These are phyloP conservation scores for Heliamphora pulchella DNA, from an alignment of 179 eudicot genomes.

Conservation along the genomic window DNA sequence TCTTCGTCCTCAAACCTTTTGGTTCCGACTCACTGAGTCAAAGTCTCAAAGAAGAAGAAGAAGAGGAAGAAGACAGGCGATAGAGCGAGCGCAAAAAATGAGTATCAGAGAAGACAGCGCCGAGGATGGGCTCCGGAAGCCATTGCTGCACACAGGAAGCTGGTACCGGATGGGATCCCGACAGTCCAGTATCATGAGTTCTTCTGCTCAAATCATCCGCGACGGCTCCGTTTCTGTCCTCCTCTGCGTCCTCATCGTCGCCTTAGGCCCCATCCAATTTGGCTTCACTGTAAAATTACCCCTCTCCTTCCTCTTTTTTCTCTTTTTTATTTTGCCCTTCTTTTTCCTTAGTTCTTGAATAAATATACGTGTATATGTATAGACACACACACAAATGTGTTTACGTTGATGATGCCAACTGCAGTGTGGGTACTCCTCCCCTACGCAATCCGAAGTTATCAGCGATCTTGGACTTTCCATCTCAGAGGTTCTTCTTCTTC, in stretches of 20 bases:
- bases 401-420: not conserved
- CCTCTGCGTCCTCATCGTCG: constrained; percentile 63
- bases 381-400: not conserved
- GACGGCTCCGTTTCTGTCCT: constrained; percentile 56
- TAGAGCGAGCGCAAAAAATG: not conserved
- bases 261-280: constrained; percentile 83
- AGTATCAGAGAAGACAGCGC: constrained; percentile 13
- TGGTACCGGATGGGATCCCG: constrained; percentile 69
- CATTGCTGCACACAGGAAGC: constrained; percentile 73
- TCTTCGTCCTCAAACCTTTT: too few species aligned
- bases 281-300: constrained; percentile 52
- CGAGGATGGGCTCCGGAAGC: constrained; percentile 53
- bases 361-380: not conserved
- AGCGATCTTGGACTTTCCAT: constrained; percentile 37
- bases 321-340: not conserved
- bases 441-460: constrained; percentile 37
- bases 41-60: not conserved
- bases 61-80: not conserved
- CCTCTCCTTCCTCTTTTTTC: not conserved
- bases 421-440: constrained; percentile 49
- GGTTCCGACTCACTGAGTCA: too few species aligned
- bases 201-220: constrained; percentile 43
- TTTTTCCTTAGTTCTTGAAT: too few species aligned
- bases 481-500: constrained; percentile 29
- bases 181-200: constrained; percentile 55